Percentiles rank a stretch among this genome's conserved stretches.
These are phyloP conservation scores for Podospora tetraspora DNA, from an alignment of 495 filamentous ascomycete species.

Conservation along the genomic window DNA sequence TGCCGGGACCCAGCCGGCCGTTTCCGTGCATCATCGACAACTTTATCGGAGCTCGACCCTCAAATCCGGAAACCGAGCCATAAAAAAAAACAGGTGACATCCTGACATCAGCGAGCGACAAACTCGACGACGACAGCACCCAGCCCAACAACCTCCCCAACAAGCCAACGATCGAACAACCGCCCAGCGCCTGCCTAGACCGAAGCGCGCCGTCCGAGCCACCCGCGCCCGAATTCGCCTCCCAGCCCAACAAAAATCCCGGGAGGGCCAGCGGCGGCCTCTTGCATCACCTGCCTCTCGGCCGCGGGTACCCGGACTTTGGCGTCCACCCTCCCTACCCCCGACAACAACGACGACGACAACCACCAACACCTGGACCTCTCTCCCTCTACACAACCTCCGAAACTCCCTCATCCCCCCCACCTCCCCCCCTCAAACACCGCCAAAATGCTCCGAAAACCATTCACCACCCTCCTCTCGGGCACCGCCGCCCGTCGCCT, in stretches of 20 bases:
- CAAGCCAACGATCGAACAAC: neutral
- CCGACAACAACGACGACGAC: neutral
- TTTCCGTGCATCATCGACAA: neutral
- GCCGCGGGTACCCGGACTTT: neutral
- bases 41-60: constrained; percentile 3
- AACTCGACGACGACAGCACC: neutral
- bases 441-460: constrained; percentile 1
- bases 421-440: neutral
- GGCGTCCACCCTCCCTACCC: neutral
- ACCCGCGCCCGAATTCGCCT: neutral
- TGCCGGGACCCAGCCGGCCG: neutral
- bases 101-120: constrained; percentile 14
- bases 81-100: constrained; percentile 9
- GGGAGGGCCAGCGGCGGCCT: neutral
- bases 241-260: neutral
- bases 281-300: neutral
- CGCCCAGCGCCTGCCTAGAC: neutral
- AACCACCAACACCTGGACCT: constrained; percentile 2
- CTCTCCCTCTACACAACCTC: neutral
- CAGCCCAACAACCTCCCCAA: neutral
- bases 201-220: neutral
- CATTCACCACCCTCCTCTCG: neutral
- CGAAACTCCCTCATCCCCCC: neutral
- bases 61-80: neutral
- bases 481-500: neutral